Conservation (phyloP, 2,329 filamentous ascomycete genomes). For the Talaromyces sp. region DNA sequence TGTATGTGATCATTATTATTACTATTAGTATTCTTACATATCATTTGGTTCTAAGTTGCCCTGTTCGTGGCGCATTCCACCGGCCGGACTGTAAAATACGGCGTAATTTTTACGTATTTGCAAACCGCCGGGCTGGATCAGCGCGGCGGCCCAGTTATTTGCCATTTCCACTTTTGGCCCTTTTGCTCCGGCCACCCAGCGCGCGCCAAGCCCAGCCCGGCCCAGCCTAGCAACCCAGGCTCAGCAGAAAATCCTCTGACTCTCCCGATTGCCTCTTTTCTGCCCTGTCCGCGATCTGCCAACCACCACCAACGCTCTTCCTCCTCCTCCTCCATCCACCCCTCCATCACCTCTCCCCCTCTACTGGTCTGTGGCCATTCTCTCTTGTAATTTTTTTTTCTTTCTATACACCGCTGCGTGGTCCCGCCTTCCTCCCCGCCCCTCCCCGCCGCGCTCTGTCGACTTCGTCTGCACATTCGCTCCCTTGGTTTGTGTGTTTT, state of each 20-base stretch:
- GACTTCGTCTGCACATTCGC: background rate
- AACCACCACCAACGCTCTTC: background rate
- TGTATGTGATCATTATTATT: too few relatives aligned
- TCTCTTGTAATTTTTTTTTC: background rate
- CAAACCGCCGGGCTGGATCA: background rate
- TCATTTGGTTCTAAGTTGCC: too few relatives aligned
- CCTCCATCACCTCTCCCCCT: constrained; percentile 4
- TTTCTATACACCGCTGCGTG: background rate
- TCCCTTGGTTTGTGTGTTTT: background rate
- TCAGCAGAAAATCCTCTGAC: background rate
- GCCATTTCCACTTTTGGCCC: background rate
- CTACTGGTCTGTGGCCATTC: constrained; percentile 10
- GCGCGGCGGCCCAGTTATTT: background rate
- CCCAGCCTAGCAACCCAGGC: background rate
- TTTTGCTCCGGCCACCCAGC: background rate
- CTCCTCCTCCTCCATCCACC: background rate
- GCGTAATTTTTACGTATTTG: background rate
- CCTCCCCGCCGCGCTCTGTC: constrained; percentile 4
- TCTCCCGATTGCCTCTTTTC: background rate
- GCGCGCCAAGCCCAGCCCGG: background rate
- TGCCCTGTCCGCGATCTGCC: background rate
- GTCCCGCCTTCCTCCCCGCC: constrained; percentile 3
- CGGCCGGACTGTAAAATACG: too few relatives aligned
- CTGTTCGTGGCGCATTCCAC: too few relatives aligned
- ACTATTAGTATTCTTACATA: too few relatives aligned